Base-by-base conservation (phyloP, 495 filamentous ascomycete species). In the Aspergillus affinis region DNA sequence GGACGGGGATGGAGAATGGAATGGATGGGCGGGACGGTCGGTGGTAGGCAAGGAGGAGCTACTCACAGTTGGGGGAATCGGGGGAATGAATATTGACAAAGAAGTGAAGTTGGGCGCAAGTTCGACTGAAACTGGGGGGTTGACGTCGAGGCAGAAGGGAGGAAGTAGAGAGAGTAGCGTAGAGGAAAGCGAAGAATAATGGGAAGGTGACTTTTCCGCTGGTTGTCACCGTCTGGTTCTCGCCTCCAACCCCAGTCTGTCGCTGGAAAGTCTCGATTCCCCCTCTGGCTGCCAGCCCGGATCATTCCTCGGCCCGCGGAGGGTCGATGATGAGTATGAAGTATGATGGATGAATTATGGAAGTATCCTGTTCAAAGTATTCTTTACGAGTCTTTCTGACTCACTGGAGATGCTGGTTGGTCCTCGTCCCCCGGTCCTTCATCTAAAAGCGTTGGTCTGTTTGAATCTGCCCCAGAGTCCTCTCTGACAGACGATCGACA, bases 261-360 rank as follows among this genome's bases (percentile, higher is more conserved):
- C 30, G 30, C 61, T 61, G 49, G 58, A 26, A 26, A 60, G 66
- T 69, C 66, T 69, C 60, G 66, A 69, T 65, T 61, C 65, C 64
- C 52, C 41, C 58, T 54, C 56, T 26, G 44, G 59, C 61, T 44
- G 60, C 58, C 57, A 30, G 32, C 54, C 66, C 62, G 67, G 64
- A 61, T 59, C 44, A 63, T 59, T 32, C 5, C 41, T 63, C 67
- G 67, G 67, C 32, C 66, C 66, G 67, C 26, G 1, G 36, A 46
- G 4, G 10, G 17, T 12, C 3, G 6, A 7, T 9, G 50, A 21
- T 15, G 26, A 7, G 49, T 6, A 8, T 26, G 13, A 8, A n/a
- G n/a, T n/a, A n/a, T n/a, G n/a, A n/a, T n/a, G n/a, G n/a, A n/a
- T n/a, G n/a, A n/a, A n/a, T n/a, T n/a, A n/a, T n/a, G n/a, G n/a